Evolutionary conservation across 768 basidiomycete species (phyloP).

Genomic region (Boletus vinaceobasis): DNA sequence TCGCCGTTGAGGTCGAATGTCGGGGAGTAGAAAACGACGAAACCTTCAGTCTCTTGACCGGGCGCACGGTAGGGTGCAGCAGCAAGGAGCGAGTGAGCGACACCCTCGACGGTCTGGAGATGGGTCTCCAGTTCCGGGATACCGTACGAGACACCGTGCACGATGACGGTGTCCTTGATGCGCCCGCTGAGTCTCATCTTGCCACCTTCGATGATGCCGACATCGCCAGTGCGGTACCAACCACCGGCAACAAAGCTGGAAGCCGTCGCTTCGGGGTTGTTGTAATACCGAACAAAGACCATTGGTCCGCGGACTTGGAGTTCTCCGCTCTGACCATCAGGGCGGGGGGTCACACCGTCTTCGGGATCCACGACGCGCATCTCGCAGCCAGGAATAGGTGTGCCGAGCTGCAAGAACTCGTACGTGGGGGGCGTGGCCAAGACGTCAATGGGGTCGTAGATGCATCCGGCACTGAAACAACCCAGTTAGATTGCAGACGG

Average conservation of each 20-base stretch:
- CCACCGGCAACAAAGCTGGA: conserved; percentile 44
- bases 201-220: conserved; percentile 37
- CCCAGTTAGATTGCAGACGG: neutral
- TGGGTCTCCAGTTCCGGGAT: conserved; percentile 30
- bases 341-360: conserved; percentile 26
- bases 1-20: conserved; percentile 21
- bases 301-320: conserved; percentile 2
- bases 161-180: neutral
- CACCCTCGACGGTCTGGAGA: conserved; percentile 36
- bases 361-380: conserved; percentile 35
- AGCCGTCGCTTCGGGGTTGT: neutral
- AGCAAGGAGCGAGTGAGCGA: conserved; percentile 31
- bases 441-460: conserved; percentile 35
- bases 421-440: conserved; percentile 13
- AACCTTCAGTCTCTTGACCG: conserved; percentile 39
- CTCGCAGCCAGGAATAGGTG: conserved; percentile 28
- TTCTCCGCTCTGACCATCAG: conserved; percentile 1
- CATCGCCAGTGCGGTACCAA: conserved; percentile 64
- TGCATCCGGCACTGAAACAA: conserved; percentile 34
- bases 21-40: conserved; percentile 36
- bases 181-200: conserved; percentile 22
- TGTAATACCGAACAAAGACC: neutral
- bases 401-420: conserved; percentile 39
- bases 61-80: conserved; percentile 36
- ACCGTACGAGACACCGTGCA: conserved; percentile 1